These are phyloP conservation scores for Chlamydomonas sp. DNA, from an alignment of 139 green algal genomes.

Conservation along the genomic window DNA sequence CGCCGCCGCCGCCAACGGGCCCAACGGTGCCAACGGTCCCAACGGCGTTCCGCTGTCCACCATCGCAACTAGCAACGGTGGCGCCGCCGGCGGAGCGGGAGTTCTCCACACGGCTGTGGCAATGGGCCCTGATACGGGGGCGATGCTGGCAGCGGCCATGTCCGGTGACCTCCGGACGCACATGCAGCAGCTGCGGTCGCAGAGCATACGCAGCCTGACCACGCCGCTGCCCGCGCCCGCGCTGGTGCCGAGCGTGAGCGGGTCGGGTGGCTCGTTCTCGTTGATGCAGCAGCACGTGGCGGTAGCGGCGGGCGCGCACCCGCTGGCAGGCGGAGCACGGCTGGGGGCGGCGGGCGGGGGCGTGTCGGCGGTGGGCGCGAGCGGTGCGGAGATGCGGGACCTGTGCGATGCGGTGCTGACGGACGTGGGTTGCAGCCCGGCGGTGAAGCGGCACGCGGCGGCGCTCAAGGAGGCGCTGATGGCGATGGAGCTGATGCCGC, in stretches of 20 bases:
- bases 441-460: conserved; percentile 35
- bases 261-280: neutral
- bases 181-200: conserved; percentile 29
- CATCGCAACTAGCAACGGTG: neutral
- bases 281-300: neutral
- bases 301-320: no score
- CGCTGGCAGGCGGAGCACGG: neutral
- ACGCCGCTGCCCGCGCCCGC: neutral
- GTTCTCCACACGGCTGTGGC: neutral
- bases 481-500: conserved; percentile 6
- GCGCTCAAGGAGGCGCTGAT: conserved; percentile 34
- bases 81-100: neutral
- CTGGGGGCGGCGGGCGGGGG: neutral
- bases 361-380: neutral
- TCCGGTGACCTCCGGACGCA: conserved; percentile 26
- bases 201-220: conserved; percentile 36
- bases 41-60: neutral
- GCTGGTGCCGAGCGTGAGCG: conserved; percentile 15
- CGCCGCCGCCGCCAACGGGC: neutral
- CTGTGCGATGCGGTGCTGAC: conserved; percentile 31
- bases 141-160: conserved; percentile 30
- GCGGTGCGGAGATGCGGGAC: neutral
- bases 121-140: neutral
- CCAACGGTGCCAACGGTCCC: neutral
- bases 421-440: conserved; percentile 7